Evolutionary conservation across 2,329 filamentous ascomycete species (phyloP), one percentile per base, ranked within the genome.

Genomic region (Trichoderma atroviride): DNA sequence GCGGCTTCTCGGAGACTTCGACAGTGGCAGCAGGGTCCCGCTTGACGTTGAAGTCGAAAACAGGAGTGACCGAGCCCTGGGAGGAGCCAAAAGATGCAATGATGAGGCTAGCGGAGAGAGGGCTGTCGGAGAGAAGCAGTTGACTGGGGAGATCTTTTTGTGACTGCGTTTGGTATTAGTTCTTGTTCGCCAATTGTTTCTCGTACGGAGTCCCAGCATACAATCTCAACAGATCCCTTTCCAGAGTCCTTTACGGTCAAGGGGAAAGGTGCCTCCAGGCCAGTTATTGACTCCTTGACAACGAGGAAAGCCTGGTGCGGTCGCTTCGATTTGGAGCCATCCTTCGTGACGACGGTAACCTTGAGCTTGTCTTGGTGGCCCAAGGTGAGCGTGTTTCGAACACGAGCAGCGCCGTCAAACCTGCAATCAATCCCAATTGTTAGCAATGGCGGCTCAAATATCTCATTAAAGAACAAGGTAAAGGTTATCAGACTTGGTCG

Each of bases 221-320:
- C 94, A 80, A 99, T 83, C 74, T 96, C 91, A 37, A 97, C 85
- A 68, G 89, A 90, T 27, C 88, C 93, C 82, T 97, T 97, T 74
- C 96, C 96, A 75, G 86, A 93, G 11, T 96, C 92, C 83, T 97
- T 97, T 59, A 97, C 83, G 13, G 83, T 90, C 75, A 99, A 86
- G 1, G 94, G 89, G 76, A 95, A 97, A 0, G 94, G 94, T 29
- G 94, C 90, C 80, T 98, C 94, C 58, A 99, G 84, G 43, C 92
- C 93, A 13, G 89, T 90, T 14, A 89, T 90, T 14, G 85, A 83
- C 74, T 98, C 94, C 75, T 88, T 90, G 69, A 99, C 81, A 19
- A 96, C 86, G 66, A 99, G 85, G 83, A 97, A 97, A 6, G 94
- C 94, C 82, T 99, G 96, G 81, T 99, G 96, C 74, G 96, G 93